Evolutionary conservation across 2,329 filamentous ascomycete species (phyloP), one percentile per base, ranked within the genome.

Genomic region (Macrophomina phaseolina): DNA sequence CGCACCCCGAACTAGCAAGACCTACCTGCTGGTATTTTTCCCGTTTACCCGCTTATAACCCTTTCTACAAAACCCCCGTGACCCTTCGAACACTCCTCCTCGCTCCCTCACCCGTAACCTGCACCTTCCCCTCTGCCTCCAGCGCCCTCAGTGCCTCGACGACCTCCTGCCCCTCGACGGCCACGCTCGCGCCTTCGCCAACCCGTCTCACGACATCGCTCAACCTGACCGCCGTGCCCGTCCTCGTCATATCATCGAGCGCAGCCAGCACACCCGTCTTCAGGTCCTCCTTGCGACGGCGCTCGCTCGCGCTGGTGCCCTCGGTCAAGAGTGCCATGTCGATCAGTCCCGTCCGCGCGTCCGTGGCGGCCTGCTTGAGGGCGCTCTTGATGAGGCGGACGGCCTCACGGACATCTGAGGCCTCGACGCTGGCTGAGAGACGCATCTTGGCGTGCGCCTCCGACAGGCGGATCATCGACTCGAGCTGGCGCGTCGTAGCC

Each of bases 401-500:
- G 0, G 95, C 94, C 81, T 99, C 95, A 60, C 88, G 82, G 5
- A 99, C 96, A 74, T 99, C 96, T 58, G 87, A 86, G 34, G 86
- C 87, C 0, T 91, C 93, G 49, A 99, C 95, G 14, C 84, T 87
- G 2, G 84, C 78, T 0, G 91, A 88, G 5, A 99, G 87, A 4
- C 95, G 91, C 96, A 99, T 99, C 80, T 97, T 97, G 60, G 95
- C 96, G 79, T 99, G 96, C 0, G 94, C 95, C 82, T 99, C 95
- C 1, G 94, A 83, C 3, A 99, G 90, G 69, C 95, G 94, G 76
- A 99, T 98, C 96, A 99, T 99, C 53, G 91, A 95, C 81, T 99
- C 96, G 5, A 99, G 86, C 80, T 99, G 95, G 76, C 95, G 89
- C 0, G 96, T 99, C 3, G 95, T 99, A 48, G 95, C 95, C 0